phyloP scores from a whole-genome alignment of 495 filamentous ascomycete species.

The Peziza echinospora region DNA sequence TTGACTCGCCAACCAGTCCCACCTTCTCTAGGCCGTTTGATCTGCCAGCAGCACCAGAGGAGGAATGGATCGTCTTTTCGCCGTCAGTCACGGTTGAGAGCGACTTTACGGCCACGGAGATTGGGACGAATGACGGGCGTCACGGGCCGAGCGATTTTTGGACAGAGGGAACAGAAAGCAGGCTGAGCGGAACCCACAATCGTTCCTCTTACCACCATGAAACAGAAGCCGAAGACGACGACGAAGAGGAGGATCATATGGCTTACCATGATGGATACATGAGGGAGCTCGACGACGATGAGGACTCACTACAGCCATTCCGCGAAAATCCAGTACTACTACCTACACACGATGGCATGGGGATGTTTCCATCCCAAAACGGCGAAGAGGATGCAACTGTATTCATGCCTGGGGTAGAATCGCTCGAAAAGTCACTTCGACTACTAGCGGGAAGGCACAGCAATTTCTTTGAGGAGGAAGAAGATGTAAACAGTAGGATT shows the following conservation, averaged over 20 bases:
- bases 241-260: constrained; percentile 54
- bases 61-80: constrained; percentile 89
- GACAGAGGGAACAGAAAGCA: constrained; percentile 45
- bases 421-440: constrained; percentile 31
- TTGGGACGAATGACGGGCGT: constrained; percentile 49
- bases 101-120: constrained; percentile 50
- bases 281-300: constrained; percentile 50
- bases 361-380: constrained; percentile 43
- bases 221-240: constrained; percentile 32
- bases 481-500: constrained; percentile 58
- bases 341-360: constrained; percentile 78
- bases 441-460: constrained; percentile 30
- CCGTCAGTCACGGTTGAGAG: constrained; percentile 37
- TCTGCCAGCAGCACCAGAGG: not conserved
- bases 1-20: not conserved
- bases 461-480: constrained; percentile 23
- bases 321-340: constrained; percentile 38
- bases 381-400: not conserved
- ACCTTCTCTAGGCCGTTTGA: not conserved
- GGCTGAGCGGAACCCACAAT: constrained; percentile 26
- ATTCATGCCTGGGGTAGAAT: constrained; percentile 23
- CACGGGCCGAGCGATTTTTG: constrained; percentile 72
- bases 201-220: constrained; percentile 24
- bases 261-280: constrained; percentile 68
- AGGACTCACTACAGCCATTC: constrained; percentile 51